These are phyloP conservation scores for Erodium maritimum DNA, from an alignment of 345 rosid species.

Conservation along the genomic window DNA sequence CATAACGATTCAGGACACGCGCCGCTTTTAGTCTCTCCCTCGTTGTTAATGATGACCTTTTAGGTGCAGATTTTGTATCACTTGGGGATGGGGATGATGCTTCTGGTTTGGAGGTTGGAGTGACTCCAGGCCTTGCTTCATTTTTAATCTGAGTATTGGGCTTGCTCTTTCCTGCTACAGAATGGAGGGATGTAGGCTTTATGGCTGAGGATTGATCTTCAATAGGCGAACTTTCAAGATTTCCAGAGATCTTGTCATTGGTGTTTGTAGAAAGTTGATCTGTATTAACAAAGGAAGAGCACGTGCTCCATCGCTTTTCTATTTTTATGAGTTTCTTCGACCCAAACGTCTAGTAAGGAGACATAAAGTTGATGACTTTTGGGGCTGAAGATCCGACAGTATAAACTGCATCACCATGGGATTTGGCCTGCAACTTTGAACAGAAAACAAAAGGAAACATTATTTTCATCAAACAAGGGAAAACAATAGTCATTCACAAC, in stretches of 20 bases:
- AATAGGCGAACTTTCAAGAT: conserved; percentile 12
- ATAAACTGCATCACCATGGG: conserved; percentile 15
- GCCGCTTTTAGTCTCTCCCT: conserved; percentile 83
- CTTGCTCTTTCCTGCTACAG: conserved; percentile 2
- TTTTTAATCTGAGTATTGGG: conserved; percentile 6
- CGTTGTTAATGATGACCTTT: conserved; percentile 56
- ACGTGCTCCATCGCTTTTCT: conserved; percentile 16
- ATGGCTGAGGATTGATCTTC: conserved; percentile 14
- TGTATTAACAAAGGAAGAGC: conserved; percentile 31
- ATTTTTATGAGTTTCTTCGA: conserved; percentile 6
- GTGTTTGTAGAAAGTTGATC: conserved; percentile 20
- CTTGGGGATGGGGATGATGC: conserved; percentile 10
- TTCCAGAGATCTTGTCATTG: conserved; percentile 14
- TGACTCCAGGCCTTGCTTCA: conserved; percentile 13
- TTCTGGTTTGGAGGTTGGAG: conserved; percentile 15
- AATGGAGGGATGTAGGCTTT: not conserved
- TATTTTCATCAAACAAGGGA: no score
- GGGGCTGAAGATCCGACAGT: conserved; percentile 13
- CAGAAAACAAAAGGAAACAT: no score
- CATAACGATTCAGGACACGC: conserved; percentile 51
- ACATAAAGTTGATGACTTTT: no score
- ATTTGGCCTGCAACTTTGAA: conserved; percentile 22
- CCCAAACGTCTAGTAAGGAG: no score
- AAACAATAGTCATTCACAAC: no score
- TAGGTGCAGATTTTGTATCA: conserved; percentile 28